These are phyloP conservation scores for Symbiodinium natans DNA, from an alignment of 73 alveolate genomes.

Conservation along the genomic window DNA sequence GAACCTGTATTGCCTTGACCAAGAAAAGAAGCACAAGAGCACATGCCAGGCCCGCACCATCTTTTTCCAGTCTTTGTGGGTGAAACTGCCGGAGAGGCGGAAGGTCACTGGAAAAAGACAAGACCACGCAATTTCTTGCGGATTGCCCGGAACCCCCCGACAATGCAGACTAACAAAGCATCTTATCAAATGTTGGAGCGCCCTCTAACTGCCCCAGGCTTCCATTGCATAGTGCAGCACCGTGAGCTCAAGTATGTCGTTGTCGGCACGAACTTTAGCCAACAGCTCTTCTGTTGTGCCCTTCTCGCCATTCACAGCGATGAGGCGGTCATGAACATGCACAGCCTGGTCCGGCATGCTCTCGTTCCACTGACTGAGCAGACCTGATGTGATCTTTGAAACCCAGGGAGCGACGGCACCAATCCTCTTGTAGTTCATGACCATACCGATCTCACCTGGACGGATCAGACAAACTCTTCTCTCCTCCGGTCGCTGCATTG, in stretches of 20 bases:
- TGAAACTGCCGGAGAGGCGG: too few relatives aligned
- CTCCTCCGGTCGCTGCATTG: background rate
- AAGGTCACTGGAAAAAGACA: too few relatives aligned
- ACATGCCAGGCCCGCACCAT: too few relatives aligned
- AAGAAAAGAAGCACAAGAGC: too few relatives aligned
- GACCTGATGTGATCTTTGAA: background rate
- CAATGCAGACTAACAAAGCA: too few relatives aligned
- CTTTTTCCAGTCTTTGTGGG: too few relatives aligned
- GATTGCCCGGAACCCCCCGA: too few relatives aligned
- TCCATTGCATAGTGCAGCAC: background rate
- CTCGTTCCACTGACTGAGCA: background rate
- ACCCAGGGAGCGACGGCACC: background rate
- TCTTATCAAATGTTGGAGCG: too few relatives aligned
- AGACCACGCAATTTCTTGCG: too few relatives aligned
- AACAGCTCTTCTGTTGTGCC: slow-evolving; percentile 41
- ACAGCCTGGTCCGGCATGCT: slow-evolving; percentile 26
- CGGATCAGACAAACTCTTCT: background rate
- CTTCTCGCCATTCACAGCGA: background rate
- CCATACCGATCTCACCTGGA: background rate
- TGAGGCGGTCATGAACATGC: slow-evolving; percentile 31
- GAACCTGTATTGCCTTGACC: too few relatives aligned
- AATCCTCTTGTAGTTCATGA: background rate
- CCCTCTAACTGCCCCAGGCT: background rate
- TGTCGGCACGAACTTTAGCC: slow-evolving; percentile 11
- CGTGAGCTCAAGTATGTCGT: background rate